These are phyloP conservation scores for Sporobolomyces pararoseus DNA, from an alignment of 768 basidiomycete species.

Conservation along the genomic window DNA sequence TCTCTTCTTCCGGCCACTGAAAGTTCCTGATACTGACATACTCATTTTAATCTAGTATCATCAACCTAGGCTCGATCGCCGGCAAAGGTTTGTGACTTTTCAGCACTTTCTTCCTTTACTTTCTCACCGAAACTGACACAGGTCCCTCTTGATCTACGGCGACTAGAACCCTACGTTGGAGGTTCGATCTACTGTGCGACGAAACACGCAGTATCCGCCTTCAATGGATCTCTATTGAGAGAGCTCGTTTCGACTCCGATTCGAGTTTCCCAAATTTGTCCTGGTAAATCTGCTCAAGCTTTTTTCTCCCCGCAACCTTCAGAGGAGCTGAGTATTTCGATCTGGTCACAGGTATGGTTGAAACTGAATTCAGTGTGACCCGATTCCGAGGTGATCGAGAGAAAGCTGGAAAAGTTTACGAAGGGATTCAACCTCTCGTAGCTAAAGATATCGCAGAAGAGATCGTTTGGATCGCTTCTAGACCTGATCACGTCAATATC, in stretches of 20 bases:
- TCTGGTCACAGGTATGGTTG: conserved; percentile 28
- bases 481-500: conserved; percentile 31
- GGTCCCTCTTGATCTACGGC: too few species aligned
- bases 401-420: conserved; percentile 84
- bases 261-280: conserved; percentile 89
- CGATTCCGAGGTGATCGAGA: conserved; percentile 79
- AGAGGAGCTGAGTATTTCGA: too few species aligned
- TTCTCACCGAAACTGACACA: too few species aligned
- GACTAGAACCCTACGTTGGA: conserved; percentile 74
- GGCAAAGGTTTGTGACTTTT: conserved; percentile 52
- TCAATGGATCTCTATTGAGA: conserved; percentile 67
- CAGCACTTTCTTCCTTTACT: neutral
- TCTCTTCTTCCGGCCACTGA: neutral
- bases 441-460: conserved; percentile 65
- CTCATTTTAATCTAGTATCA: conserved; percentile 54
- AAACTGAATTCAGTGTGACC: conserved; percentile 75
- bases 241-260: conserved; percentile 91
- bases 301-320: too few species aligned
- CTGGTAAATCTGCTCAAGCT: conserved; percentile 57
- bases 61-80: conserved; percentile 92
- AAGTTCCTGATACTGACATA: too few species aligned
- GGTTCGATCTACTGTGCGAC: conserved; percentile 92
- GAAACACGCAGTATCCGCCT: conserved; percentile 68
- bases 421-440: conserved; percentile 52
- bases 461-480: conserved; percentile 83